Percentiles rank a stretch among this genome's conserved stretches.
phyloP scores from a whole-genome alignment of 768 basidiomycete species.

The Cystobasidium tubakii region DNA sequence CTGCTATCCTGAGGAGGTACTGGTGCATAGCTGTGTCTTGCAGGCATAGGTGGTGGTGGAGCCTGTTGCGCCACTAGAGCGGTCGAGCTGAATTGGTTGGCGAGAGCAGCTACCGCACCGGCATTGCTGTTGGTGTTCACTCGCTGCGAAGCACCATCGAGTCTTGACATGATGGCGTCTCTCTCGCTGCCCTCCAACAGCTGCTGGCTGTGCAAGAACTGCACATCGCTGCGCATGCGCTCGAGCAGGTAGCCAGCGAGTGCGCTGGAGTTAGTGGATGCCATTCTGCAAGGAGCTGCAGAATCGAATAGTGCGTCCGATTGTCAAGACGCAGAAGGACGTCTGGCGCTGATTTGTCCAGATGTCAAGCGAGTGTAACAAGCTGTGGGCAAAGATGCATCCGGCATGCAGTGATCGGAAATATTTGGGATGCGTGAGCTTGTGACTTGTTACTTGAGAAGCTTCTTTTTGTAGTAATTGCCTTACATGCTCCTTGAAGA shows the following conservation, averaged over 20 bases:
- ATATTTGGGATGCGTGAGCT: background rate
- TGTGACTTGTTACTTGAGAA: no score
- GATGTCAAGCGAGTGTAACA: no score
- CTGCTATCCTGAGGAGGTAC: background rate
- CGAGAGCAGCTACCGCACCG: background rate
- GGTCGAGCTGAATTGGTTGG: slow-evolving; percentile 4
- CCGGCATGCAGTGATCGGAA: background rate
- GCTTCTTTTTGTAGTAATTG: no score
- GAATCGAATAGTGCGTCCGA: background rate
- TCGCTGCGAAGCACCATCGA: background rate
- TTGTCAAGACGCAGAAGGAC: background rate
- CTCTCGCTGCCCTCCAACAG: background rate
- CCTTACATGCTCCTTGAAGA: no score
- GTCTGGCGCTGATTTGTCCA: no score
- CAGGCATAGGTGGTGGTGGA: background rate
- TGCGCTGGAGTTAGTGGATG: background rate
- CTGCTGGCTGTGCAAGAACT: slow-evolving; percentile 7
- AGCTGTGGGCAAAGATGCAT: no score
- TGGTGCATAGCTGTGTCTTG: background rate
- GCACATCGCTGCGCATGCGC: slow-evolving; percentile 1
- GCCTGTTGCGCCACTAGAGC: background rate
- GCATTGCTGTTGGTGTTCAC: background rate
- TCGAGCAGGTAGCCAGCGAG: slow-evolving; percentile 8
- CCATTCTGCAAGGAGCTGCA: background rate
- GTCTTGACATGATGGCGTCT: background rate